phyloP scores from a whole-genome alignment of 2,329 filamentous ascomycete genomes.

The Pestalotiopsis sp. region DNA sequence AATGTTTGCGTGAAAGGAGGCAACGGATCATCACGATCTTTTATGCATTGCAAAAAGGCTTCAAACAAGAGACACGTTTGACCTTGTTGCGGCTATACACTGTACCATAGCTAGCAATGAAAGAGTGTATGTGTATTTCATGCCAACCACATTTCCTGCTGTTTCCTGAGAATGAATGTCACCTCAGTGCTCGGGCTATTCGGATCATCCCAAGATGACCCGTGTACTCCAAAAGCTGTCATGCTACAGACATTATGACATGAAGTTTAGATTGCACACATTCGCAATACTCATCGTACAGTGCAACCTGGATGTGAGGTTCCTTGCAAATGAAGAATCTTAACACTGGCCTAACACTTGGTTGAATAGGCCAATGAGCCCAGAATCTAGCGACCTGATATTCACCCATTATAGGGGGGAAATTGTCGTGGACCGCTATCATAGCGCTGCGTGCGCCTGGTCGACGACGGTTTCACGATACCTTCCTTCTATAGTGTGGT shows the following conservation, averaged over 20 bases:
- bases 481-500: too few species aligned
- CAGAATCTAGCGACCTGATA: too few species aligned
- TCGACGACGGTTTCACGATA: too few species aligned
- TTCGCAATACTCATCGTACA: not conserved
- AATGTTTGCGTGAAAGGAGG: not conserved
- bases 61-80: not conserved
- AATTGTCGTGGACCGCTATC: too few species aligned
- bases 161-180: not conserved
- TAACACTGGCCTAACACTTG: too few species aligned
- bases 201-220: too few species aligned
- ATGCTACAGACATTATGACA: not conserved
- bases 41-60: not conserved
- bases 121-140: constrained; percentile 1
- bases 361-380: too few species aligned
- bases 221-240: not conserved
- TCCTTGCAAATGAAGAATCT: not conserved
- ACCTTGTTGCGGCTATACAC: constrained; percentile 7
- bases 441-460: too few species aligned
- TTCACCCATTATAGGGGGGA: too few species aligned
- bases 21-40: not conserved
- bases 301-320: not conserved
- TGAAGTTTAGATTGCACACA: not conserved
- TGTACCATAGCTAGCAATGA: constrained; percentile 17
- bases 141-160: not conserved
- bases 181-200: not conserved